phyloP scores from a whole-genome alignment of 2,329 filamentous ascomycete genomes.

The Hypoxylon sp. region DNA sequence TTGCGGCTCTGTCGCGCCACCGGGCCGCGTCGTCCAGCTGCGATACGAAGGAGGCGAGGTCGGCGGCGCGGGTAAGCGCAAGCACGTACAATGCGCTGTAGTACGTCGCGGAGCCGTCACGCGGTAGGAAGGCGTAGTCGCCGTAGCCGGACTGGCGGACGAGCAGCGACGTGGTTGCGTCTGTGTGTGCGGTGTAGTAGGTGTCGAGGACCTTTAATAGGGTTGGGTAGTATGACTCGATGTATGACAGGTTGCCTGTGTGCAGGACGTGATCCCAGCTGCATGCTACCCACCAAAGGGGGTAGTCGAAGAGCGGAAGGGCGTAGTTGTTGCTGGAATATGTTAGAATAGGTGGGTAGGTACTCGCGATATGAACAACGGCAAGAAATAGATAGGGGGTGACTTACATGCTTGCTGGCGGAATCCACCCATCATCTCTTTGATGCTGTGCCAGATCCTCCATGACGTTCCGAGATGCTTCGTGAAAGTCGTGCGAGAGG shows the following conservation, averaged over 20 bases:
- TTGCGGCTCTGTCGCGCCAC: conserved; percentile 59
- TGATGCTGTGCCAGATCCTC: conserved; percentile 66
- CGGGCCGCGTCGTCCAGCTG: conserved; percentile 55
- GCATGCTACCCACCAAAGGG: conserved; percentile 67
- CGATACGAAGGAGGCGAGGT: conserved; percentile 57
- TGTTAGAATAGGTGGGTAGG: background rate
- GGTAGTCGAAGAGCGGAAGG: conserved; percentile 66
- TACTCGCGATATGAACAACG: background rate
- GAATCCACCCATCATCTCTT: conserved; percentile 67
- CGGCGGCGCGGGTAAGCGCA: conserved; percentile 61
- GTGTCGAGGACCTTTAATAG: conserved; percentile 61
- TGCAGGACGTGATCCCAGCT: conserved; percentile 66
- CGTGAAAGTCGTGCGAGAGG: conserved; percentile 61
- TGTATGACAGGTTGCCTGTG: conserved; percentile 62
- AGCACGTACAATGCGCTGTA: conserved; percentile 67
- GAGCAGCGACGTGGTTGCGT: conserved; percentile 58
- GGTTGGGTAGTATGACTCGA: conserved; percentile 59
- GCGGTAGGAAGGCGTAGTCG: conserved; percentile 66
- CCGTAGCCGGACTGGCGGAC: conserved; percentile 63
- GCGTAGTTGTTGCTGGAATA: conserved; percentile 60
- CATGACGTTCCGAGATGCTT: conserved; percentile 63
- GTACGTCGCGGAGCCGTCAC: conserved; percentile 65
- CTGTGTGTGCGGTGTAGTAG: conserved; percentile 63
- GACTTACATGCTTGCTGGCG: conserved; percentile 65
- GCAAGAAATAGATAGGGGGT: background rate